Base-by-base conservation (phyloP, 257 asterid genomes). In the Solanum arcanum region DNA sequence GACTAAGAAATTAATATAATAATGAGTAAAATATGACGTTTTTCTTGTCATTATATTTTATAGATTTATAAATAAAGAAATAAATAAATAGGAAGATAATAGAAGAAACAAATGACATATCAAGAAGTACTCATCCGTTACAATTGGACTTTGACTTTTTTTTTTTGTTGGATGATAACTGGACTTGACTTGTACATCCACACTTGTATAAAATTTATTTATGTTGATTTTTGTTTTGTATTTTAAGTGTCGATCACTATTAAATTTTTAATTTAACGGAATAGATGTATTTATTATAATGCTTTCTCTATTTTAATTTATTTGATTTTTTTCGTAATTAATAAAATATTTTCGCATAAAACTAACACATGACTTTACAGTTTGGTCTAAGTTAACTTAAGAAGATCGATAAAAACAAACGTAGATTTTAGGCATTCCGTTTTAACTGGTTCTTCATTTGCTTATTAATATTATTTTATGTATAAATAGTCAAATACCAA, bases 361-460 rank as follows among this genome's bases (percentile, higher is more conserved):
- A 56, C 8, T 56, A 3, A 8, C 25, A 2, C 25, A 3, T 56
- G 25, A 56, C 25, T 56, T 18, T 56, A 3, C 5, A 1, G 33
- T 5, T 64, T 64, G 33, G 72, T 64, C 16, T 64, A 64, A 64
- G 31, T 64, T 25, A 64, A 64, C 18, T 64, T 70, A 70, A 70
- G 77, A 70, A 70, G 68, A 39, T 52, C 23, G 74, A 10, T 60
- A 72, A 31, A 82, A 12, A 13, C 31, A 41, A 46, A 27, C n/a
- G 27, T 75, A 86, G 15, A 56, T 9, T 46, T 78, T 21, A 35
- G 49, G 62, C 49, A 59, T 72, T 44, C 33, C 69, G 3, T 27
- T 62, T 86, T 89, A 87, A 87, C 88, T 73, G 59, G 49, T 89
- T 87, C 87, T 35, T 46, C 47, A 72, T 25, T 35, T 85, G 25